Conservation (phyloP, 768 basidiomycete species). For the Neoboletus magnificus region DNA sequence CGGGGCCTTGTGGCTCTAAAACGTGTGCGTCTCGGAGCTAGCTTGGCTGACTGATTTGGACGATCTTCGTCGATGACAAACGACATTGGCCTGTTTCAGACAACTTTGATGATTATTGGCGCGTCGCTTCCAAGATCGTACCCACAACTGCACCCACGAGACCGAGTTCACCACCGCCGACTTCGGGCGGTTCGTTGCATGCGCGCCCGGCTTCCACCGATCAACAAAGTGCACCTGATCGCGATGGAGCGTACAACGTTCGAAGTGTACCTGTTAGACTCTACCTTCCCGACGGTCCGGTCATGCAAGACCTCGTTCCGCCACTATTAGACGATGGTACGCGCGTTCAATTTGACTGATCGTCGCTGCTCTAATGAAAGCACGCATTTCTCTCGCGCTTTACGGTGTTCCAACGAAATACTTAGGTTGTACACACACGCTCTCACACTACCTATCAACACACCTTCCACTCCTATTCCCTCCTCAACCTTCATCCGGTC, state of each 20-base stretch:
- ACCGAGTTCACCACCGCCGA: conserved; percentile 51
- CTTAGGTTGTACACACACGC: conserved; percentile 70
- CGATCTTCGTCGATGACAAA: conserved; percentile 11
- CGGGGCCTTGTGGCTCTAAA: conserved; percentile 21
- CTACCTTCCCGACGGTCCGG: conserved; percentile 87
- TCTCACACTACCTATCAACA: conserved; percentile 62
- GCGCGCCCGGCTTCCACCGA: conserved; percentile 64
- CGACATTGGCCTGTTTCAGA: conserved; percentile 46
- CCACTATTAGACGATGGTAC: conserved; percentile 76
- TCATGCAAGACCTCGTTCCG: conserved; percentile 85
- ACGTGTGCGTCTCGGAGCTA: conserved; percentile 7
- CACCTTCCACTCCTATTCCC: conserved; percentile 83
- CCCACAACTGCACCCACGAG: conserved; percentile 71
- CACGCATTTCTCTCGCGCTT: background rate
- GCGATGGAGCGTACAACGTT: conserved; percentile 84
- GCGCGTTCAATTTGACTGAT: conserved; percentile 18
- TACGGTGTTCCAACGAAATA: background rate
- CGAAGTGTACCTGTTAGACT: conserved; percentile 86
- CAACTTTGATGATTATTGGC: conserved; percentile 94
- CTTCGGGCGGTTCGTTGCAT: conserved; percentile 57
- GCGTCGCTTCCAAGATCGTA: conserved; percentile 88
- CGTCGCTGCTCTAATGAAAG: background rate
- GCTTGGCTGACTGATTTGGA: conserved; percentile 23
- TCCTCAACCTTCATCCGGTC: conserved; percentile 37
- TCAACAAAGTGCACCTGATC: conserved; percentile 49